Evolutionary conservation across 148 eudicot genomes (phyloP).

Genomic region (Nepenthes gracilis): DNA sequence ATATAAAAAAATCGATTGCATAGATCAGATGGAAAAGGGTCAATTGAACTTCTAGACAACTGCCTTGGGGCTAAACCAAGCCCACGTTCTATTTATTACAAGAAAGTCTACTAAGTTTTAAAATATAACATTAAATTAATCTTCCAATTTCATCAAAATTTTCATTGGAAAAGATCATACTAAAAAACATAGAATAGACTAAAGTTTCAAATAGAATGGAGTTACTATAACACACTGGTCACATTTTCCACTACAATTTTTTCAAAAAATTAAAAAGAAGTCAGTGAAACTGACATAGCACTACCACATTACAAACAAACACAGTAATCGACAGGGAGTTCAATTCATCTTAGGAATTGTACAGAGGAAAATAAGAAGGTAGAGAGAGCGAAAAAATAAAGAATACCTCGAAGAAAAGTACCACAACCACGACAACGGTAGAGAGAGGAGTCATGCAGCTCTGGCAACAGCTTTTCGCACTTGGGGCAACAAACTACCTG

Average conservation of each 20-base stretch:
- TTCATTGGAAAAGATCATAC: too few relatives aligned
- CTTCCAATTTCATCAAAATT: too few relatives aligned
- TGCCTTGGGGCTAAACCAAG: too few relatives aligned
- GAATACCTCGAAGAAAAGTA: conserved; percentile 63
- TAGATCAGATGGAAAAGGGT: not conserved
- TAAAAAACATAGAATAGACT: not conserved
- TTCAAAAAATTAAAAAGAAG: too few relatives aligned
- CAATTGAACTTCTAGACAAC: not conserved
- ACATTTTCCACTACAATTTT: too few relatives aligned
- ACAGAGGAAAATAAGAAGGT: not conserved
- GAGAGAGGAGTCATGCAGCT: conserved; percentile 58
- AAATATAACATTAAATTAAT: too few relatives aligned
- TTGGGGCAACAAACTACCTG: conserved; percentile 84
- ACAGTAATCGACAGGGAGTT: too few relatives aligned
- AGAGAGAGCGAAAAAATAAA: conserved; percentile 2
- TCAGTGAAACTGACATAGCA: too few relatives aligned
- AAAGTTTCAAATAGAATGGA: conserved; percentile 1
- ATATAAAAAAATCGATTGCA: conserved; percentile 5
- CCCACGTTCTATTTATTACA: too few relatives aligned
- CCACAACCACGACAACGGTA: conserved; percentile 90
- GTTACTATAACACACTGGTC: too few relatives aligned
- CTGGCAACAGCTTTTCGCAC: conserved; percentile 66
- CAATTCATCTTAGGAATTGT: too few relatives aligned
- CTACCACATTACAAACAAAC: not conserved
- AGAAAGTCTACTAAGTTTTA: too few relatives aligned